These are phyloP conservation scores for Talaromyces liani DNA, from an alignment of 495 filamentous ascomycete genomes.

Conservation along the genomic window DNA sequence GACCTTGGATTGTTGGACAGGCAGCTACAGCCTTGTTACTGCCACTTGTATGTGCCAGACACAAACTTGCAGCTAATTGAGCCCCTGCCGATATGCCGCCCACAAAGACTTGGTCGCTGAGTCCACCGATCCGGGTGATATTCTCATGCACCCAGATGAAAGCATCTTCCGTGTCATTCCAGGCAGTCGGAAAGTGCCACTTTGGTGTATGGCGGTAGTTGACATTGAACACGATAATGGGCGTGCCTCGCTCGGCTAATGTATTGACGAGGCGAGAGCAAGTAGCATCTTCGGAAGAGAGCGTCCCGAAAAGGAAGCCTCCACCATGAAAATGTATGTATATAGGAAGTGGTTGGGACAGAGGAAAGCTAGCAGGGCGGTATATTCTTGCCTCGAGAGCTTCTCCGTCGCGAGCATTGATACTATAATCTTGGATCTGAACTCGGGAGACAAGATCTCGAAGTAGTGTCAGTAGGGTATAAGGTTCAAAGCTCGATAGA, in stretches of 20 bases:
- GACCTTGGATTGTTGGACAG: not conserved
- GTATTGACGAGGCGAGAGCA: constrained; percentile 28
- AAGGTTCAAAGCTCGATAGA: not conserved
- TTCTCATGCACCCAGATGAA: not conserved
- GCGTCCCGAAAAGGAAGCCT: constrained; percentile 37
- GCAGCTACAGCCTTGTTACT: not conserved
- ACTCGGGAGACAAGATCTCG: not conserved
- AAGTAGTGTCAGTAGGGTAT: not conserved
- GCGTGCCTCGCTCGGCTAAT: not conserved
- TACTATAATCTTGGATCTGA: not conserved
- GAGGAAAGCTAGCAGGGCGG: not conserved
- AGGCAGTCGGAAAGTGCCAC: not conserved
- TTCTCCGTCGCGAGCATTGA: not conserved
- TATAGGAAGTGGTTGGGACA: constrained; percentile 26
- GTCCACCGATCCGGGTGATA: not conserved
- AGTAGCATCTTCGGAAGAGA: constrained; percentile 37
- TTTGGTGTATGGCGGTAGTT: not conserved
- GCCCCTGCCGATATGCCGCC: not conserved
- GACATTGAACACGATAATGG: not conserved
- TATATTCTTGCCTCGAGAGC: not conserved
- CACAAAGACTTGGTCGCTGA: not conserved
- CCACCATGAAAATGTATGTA: constrained; percentile 46
- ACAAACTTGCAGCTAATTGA: not conserved
- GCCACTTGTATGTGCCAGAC: not conserved
- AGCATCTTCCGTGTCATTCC: not conserved